Conservation (phyloP, 352 stramenopile genomes). For the Globisporangium emineosum region DNA sequence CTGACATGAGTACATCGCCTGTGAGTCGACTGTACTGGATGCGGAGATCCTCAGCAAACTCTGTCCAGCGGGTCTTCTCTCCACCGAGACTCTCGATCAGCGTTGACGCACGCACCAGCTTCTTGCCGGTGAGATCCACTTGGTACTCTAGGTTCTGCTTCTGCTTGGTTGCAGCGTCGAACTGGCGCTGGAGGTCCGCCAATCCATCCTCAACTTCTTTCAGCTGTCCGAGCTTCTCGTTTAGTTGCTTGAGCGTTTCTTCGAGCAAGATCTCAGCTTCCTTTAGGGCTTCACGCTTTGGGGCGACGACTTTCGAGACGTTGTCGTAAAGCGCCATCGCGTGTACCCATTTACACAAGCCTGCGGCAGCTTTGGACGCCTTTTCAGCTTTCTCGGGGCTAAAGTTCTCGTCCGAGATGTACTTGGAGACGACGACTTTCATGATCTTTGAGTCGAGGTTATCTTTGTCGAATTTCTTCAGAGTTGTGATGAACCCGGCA, state of each 20-base stretch:
- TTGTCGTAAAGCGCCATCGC: conserved; percentile 93
- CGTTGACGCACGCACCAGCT: conserved; percentile 90
- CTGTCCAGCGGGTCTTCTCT: conserved; percentile 90
- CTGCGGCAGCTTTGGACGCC: conserved; percentile 90
- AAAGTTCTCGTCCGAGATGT: conserved; percentile 92
- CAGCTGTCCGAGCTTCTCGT: conserved; percentile 88
- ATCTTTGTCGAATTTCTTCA: conserved; percentile 92
- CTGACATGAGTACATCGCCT: conserved; percentile 91
- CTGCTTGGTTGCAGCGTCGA: conserved; percentile 86
- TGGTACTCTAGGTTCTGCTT: conserved; percentile 92
- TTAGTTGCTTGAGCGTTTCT: conserved; percentile 88
- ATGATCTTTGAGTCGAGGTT: conserved; percentile 87
- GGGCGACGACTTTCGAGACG: conserved; percentile 91
- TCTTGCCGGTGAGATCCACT: conserved; percentile 92
- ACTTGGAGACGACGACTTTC: conserved; percentile 87
- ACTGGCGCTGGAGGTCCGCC: conserved; percentile 81
- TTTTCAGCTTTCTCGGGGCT: conserved; percentile 91
- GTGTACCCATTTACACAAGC: conserved; percentile 93
- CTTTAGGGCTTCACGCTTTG: conserved; percentile 88
- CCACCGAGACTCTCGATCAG: conserved; percentile 92
- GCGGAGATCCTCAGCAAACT: conserved; percentile 82
- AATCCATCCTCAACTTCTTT: conserved; percentile 91
- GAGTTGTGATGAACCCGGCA: conserved; percentile 87
- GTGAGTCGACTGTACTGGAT: conserved; percentile 88
- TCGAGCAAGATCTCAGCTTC: conserved; percentile 83